Conservation (phyloP, 352 stramenopile species). For the Lagenidium sp. region DNA sequence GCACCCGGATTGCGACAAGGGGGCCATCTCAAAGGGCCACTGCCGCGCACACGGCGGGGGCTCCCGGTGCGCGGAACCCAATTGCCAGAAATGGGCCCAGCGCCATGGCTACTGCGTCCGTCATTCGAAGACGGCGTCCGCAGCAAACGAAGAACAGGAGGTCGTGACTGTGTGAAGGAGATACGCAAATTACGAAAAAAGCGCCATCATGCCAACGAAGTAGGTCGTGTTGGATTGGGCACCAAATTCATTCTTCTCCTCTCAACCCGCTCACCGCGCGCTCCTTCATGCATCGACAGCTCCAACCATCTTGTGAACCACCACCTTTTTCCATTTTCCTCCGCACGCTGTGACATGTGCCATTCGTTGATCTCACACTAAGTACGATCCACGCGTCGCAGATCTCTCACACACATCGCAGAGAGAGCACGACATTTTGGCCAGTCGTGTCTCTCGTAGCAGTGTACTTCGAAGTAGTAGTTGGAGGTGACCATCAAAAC, state of each 20-base stretch:
- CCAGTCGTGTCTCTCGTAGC: too few relatives aligned
- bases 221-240: too few relatives aligned
- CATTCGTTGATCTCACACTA: conserved; percentile 8
- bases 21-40: conserved; percentile 77
- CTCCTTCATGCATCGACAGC: too few relatives aligned
- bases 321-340: too few relatives aligned
- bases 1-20: conserved; percentile 65
- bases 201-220: too few relatives aligned
- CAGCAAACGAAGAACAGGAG: conserved; percentile 6
- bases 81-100: conserved; percentile 70
- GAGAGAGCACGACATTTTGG: background rate
- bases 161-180: too few relatives aligned
- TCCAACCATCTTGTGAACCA: too few relatives aligned
- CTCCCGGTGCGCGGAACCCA: conserved; percentile 54
- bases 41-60: conserved; percentile 79
- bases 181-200: too few relatives aligned
- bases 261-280: too few relatives aligned
- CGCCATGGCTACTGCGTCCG: conserved; percentile 64
- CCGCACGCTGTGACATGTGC: conserved; percentile 18
- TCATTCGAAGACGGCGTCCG: conserved; percentile 38
- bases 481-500: too few relatives aligned
- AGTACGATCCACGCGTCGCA: conserved; percentile 18
- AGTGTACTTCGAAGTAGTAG: too few relatives aligned
- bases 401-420: conserved; percentile 16
- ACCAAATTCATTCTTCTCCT: too few relatives aligned